phyloP scores from a whole-genome alignment of 1,284 basidiomycete genomes.

The Mycena citricolor region DNA sequence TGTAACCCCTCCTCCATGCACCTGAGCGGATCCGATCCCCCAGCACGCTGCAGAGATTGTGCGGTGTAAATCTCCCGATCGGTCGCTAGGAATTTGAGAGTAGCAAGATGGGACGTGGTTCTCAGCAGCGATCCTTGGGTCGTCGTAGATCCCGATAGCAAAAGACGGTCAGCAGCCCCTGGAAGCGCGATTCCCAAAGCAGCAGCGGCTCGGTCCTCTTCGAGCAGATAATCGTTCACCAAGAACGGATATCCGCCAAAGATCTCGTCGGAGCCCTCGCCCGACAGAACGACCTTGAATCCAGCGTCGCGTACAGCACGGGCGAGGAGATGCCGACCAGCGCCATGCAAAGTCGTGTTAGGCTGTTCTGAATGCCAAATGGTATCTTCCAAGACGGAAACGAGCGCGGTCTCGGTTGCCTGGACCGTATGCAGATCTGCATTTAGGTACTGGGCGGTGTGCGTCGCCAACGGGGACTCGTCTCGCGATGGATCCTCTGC shows the following conservation, averaged over 20 bases:
- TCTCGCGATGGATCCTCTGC: constrained; percentile 14
- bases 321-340: constrained; percentile 16
- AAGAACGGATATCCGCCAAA: constrained; percentile 14
- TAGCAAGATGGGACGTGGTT: constrained; percentile 1
- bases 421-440: constrained; percentile 11
- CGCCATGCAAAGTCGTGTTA: constrained; percentile 13
- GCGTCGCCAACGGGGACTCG: constrained; percentile 17
- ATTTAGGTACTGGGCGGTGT: constrained; percentile 14
- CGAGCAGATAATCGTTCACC: constrained; percentile 8
- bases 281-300: constrained; percentile 20
- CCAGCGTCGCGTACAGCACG: constrained; percentile 9
- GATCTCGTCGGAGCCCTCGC: constrained; percentile 19
- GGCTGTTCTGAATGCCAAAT: constrained; percentile 19
- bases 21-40: background rate
- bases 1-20: constrained; percentile 9
- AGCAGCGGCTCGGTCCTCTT: background rate
- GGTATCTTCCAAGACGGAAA: constrained; percentile 15
- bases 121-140: background rate
- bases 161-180: background rate
- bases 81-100: background rate
- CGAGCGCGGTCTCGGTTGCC: constrained; percentile 11
- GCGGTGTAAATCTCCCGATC: background rate
- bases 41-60: background rate
- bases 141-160: background rate
- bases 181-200: constrained; percentile 1